Evolutionary conservation across 768 basidiomycete genomes (phyloP).

Genomic region (Lactifluus pinguis): DNA sequence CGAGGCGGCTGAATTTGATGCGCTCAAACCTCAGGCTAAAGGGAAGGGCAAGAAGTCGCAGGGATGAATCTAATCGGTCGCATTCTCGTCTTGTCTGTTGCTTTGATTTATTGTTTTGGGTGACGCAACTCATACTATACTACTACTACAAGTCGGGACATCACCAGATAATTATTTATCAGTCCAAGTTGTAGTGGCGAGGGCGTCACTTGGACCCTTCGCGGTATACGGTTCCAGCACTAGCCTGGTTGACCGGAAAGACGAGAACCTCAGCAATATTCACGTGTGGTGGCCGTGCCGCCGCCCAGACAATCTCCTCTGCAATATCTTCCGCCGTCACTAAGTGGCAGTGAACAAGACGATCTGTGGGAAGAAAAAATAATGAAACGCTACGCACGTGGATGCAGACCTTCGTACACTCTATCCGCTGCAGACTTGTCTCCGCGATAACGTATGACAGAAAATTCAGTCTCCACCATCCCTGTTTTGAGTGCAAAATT

Average conservation of each 20-base stretch:
- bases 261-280: slow-evolving; percentile 79
- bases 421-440: slow-evolving; percentile 74
- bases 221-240: slow-evolving; percentile 53
- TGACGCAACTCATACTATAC: background rate
- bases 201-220: slow-evolving; percentile 23
- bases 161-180: background rate
- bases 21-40: slow-evolving; percentile 21
- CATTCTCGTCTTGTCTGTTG: slow-evolving; percentile 9
- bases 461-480: slow-evolving; percentile 92
- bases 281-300: slow-evolving; percentile 84
- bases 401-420: slow-evolving; percentile 84
- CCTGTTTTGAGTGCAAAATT: slow-evolving; percentile 30
- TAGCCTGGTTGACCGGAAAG: slow-evolving; percentile 74
- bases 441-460: slow-evolving; percentile 81
- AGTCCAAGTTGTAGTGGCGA: background rate
- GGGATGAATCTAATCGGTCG: slow-evolving; percentile 24
- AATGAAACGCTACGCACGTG: slow-evolving; percentile 43
- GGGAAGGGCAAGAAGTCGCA: slow-evolving; percentile 50
- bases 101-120: slow-evolving; percentile 11
- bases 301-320: slow-evolving; percentile 97
- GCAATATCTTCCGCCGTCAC: slow-evolving; percentile 84
- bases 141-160: background rate
- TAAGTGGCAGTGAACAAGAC: slow-evolving; percentile 24
- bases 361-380: background rate
- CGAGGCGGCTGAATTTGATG: slow-evolving; percentile 26